phyloP scores from a whole-genome alignment of 768 basidiomycete genomes.

The Termitomyces bulborhizus region DNA sequence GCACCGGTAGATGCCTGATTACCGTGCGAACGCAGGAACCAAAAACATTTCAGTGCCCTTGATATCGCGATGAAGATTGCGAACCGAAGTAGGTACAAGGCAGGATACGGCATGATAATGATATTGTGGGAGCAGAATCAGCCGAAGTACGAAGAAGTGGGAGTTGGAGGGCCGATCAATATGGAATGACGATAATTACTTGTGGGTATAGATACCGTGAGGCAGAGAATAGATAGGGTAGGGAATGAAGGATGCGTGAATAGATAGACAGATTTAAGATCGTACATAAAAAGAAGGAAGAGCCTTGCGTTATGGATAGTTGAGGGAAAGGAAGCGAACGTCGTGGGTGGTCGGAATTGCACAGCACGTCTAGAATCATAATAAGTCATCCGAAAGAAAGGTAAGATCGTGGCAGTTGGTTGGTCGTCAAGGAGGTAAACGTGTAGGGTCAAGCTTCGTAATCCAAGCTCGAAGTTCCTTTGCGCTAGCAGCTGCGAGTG shows the following conservation, averaged over 20 bases:
- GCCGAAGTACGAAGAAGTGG: background rate
- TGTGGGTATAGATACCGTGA: constrained; percentile 5
- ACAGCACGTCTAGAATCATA: constrained; percentile 4
- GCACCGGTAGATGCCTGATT: too few relatives aligned
- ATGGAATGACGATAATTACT: constrained; percentile 8
- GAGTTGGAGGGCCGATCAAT: background rate
- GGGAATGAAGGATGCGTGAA: constrained; percentile 4
- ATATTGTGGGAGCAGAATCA: background rate
- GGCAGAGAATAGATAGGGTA: background rate
- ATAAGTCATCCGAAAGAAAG: constrained; percentile 1
- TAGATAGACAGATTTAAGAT: constrained; percentile 3
- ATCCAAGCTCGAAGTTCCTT: constrained; percentile 88
- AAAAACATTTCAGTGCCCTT: background rate
- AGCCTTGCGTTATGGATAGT: constrained; percentile 3
- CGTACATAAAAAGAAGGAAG: constrained; percentile 7
- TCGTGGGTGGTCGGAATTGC: background rate
- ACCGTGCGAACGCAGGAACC: background rate
- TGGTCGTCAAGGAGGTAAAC: constrained; percentile 36
- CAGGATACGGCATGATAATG: background rate
- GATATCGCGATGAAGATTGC: background rate
- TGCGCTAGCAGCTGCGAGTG: constrained; percentile 70
- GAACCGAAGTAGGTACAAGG: background rate
- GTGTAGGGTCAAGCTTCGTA: constrained; percentile 77
- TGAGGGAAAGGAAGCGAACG: constrained; percentile 3
- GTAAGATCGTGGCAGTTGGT: constrained; percentile 7